Evolutionary conservation across 441 rosid genomes (phyloP), one percentile per base, ranked within the genome.

Genomic region (Raphanus hybrid): DNA sequence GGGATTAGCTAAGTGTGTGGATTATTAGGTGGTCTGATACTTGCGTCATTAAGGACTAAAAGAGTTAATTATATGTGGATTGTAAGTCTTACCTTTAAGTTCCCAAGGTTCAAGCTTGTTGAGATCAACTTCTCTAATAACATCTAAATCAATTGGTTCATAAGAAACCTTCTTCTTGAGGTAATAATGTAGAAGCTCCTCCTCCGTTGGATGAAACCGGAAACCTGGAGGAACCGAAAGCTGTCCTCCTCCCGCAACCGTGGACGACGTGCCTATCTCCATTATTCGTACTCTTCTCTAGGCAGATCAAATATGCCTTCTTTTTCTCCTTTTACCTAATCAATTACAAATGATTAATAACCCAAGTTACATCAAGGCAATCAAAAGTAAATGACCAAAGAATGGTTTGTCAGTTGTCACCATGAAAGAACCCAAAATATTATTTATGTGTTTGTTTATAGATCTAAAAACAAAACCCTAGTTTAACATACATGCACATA

Each of bases 61-160:
- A 16, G 29, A 61, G 39, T 5, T 73, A 78, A 67, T 7, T 63
- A 54, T 18, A 8, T 26, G 75, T 15, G 27, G 35, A 65, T 68
- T 52, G 45, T 69, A 20, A 62, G 48, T 6, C 3, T 41, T 63
- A 89, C 94, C 92, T 87, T 83, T 87, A 68, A 90, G 91, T 70
- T 90, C 94, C 94, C 92, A 90, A n/a, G 94, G 94, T 85, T 90
- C 92, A 57, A 90, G 90, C 74, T 85, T 90, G 84, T 88, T 87
- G 74, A 90, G 92, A 83, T 90, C 94, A 65, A 90, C 86, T 78
- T 90, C 94, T 70, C 91, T 85, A 41, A 90, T 90, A 35, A 90
- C 94, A 66, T 88, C 89, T 1, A 90, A 86, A 65, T 90, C 91
- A 57, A 86, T 87, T 37, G 89, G 86, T 67, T 90, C 92, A 57